Conservation (phyloP, 768 basidiomycete genomes). For the Collybia sp. region DNA sequence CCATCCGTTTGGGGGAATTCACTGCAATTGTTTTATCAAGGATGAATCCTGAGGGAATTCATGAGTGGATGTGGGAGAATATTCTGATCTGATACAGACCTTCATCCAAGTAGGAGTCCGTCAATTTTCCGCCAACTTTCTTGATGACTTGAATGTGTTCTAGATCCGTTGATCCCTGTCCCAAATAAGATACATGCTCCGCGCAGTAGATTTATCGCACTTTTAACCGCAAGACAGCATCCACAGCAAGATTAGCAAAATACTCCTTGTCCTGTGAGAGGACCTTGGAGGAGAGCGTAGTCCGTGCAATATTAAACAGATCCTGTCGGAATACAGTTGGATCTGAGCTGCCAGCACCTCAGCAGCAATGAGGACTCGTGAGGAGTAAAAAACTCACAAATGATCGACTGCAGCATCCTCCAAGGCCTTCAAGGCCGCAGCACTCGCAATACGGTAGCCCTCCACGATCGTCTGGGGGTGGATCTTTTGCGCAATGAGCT, state of each 20-base stretch:
- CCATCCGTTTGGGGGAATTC: constrained; percentile 91
- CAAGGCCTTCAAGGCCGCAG: constrained; percentile 78
- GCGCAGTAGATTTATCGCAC: constrained; percentile 25
- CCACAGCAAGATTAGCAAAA: constrained; percentile 96
- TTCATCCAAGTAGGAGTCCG: constrained; percentile 97
- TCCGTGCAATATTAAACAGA: constrained; percentile 93
- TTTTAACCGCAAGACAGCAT: constrained; percentile 91
- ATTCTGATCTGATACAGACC: constrained; percentile 36
- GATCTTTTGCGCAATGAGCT: constrained; percentile 85
- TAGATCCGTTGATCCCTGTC: constrained; percentile 88
- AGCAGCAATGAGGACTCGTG: background rate
- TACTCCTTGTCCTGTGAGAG: constrained; percentile 96
- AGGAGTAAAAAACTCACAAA: constrained; percentile 43
- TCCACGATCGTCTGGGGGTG: constrained; percentile 99
- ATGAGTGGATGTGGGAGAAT: background rate
- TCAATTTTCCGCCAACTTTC: constrained; percentile 98
- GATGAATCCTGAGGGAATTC: constrained; percentile 71
- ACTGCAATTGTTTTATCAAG: constrained; percentile 93
- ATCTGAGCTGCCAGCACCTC: constrained; percentile 50
- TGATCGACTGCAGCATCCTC: constrained; percentile 82
- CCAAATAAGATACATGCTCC: background rate
- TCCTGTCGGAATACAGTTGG: constrained; percentile 76
- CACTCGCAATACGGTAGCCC: constrained; percentile 90
- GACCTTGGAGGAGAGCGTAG: constrained; percentile 94
- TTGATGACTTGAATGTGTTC: constrained; percentile 99